Evolutionary conservation across 1,284 basidiomycete genomes (phyloP).

Genomic region (Rhodofomes roseus): DNA sequence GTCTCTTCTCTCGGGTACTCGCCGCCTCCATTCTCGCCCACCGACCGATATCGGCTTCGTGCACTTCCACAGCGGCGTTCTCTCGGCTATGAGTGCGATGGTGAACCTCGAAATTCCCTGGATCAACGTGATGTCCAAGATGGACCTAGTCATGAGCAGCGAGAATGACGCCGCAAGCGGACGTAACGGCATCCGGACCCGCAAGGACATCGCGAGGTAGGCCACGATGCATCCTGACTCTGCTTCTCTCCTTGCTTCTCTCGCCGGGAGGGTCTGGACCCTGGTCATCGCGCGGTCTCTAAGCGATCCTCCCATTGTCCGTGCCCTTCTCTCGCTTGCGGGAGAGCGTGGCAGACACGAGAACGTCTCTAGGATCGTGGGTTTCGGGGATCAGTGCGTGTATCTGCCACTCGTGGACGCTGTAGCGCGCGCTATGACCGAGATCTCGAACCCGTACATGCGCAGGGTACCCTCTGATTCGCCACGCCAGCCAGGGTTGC

Average conservation of each 20-base stretch:
- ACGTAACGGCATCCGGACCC: constrained; percentile 69
- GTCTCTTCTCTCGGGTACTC: neutral
- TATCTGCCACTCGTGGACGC: neutral
- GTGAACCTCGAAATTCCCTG: constrained; percentile 95
- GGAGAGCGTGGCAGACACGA: neutral
- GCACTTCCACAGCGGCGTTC: constrained; percentile 69
- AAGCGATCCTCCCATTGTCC: neutral
- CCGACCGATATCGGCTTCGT: neutral
- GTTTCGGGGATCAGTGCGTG: neutral
- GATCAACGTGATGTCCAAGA: constrained; percentile 98
- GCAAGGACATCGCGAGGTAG: constrained; percentile 72
- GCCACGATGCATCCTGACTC: constrained; percentile 24
- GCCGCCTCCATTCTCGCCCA: constrained; percentile 1
- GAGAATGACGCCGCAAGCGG: constrained; percentile 60
- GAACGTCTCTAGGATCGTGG: neutral
- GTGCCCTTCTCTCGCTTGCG: neutral
- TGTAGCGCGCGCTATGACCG: neutral
- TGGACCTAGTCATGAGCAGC: constrained; percentile 86
- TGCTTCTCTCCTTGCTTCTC: neutral
- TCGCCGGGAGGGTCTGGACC: neutral
- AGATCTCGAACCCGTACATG: neutral
- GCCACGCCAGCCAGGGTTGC: neutral
- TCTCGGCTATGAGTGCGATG: constrained; percentile 99
- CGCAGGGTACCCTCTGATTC: neutral
- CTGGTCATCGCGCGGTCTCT: neutral